Conservation (phyloP, 495 filamentous ascomycete species). For the Chaetomidium leptoderma region DNA sequence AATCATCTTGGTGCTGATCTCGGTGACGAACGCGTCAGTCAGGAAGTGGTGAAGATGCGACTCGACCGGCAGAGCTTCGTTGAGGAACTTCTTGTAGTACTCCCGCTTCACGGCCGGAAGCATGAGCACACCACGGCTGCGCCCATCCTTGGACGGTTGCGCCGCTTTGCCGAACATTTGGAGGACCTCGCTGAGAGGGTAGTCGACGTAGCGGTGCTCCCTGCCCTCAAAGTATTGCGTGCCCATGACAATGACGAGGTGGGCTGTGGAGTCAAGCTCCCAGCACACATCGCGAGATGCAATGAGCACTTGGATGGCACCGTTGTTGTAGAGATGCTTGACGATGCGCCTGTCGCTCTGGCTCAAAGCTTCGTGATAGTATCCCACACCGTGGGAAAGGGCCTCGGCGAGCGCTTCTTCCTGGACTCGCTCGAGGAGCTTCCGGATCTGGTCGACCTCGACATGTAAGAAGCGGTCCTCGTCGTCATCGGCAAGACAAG, state of each 20-base stretch:
- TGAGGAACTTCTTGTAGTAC: conserved; percentile 98
- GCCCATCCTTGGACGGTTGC: conserved; percentile 68
- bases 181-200: conserved; percentile 92
- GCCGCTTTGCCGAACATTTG: conserved; percentile 98
- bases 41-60: conserved; percentile 87
- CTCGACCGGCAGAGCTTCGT: conserved; percentile 93
- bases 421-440: conserved; percentile 73
- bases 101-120: conserved; percentile 88
- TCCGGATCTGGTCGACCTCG: conserved; percentile 71
- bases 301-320: conserved; percentile 88
- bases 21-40: conserved; percentile 93
- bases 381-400: conserved; percentile 92
- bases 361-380: conserved; percentile 91
- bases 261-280: conserved; percentile 84
- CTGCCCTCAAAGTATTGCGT: conserved; percentile 98
- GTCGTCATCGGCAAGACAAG: conserved; percentile 81
- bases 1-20: conserved; percentile 91
- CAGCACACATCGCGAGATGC: conserved; percentile 95
- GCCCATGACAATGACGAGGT: conserved; percentile 93
- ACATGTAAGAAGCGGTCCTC: conserved; percentile 92
- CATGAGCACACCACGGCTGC: conserved; percentile 88
- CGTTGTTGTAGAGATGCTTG: conserved; percentile 81
- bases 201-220: conserved; percentile 97
- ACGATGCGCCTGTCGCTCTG: conserved; percentile 89
- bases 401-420: conserved; percentile 86